Evolutionary conservation across 768 basidiomycete genomes (phyloP).

Genomic region (Termitomyces sp.): DNA sequence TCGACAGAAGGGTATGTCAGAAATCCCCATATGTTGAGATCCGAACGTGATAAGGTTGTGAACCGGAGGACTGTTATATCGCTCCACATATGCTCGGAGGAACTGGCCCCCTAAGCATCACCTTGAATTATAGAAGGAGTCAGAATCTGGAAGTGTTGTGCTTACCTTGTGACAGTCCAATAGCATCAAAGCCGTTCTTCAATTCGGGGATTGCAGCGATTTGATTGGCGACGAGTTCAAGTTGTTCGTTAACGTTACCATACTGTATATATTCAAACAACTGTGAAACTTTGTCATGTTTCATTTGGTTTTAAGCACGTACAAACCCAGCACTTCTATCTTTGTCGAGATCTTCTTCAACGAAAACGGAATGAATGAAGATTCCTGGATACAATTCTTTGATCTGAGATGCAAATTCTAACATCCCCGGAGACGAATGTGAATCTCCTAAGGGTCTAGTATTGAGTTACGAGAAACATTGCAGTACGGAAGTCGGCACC

Average conservation of each 20-base stretch:
- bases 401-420: conserved; percentile 53
- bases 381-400: conserved; percentile 65
- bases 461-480: neutral
- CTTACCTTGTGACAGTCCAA: conserved; percentile 84
- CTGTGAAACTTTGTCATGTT: neutral
- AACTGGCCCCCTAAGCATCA: conserved; percentile 65
- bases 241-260: conserved; percentile 70
- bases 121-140: neutral
- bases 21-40: conserved; percentile 82
- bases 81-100: conserved; percentile 77
- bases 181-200: conserved; percentile 69
- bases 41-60: conserved; percentile 85
- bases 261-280: conserved; percentile 38
- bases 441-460: conserved; percentile 52
- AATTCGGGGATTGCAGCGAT: conserved; percentile 61
- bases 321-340: conserved; percentile 73
- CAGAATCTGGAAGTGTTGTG: neutral
- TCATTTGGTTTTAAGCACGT: conserved; percentile 23
- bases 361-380: conserved; percentile 69
- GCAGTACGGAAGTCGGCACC: conserved; percentile 20
- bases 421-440: conserved; percentile 66
- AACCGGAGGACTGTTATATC: conserved; percentile 66
- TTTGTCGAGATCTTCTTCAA: conserved; percentile 53
- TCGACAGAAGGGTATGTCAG: conserved; percentile 64
- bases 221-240: conserved; percentile 59